Evolutionary conservation across 495 filamentous ascomycete species (phyloP), one percentile per base, ranked within the genome.

Genomic region (Haplographium delicatum): DNA sequence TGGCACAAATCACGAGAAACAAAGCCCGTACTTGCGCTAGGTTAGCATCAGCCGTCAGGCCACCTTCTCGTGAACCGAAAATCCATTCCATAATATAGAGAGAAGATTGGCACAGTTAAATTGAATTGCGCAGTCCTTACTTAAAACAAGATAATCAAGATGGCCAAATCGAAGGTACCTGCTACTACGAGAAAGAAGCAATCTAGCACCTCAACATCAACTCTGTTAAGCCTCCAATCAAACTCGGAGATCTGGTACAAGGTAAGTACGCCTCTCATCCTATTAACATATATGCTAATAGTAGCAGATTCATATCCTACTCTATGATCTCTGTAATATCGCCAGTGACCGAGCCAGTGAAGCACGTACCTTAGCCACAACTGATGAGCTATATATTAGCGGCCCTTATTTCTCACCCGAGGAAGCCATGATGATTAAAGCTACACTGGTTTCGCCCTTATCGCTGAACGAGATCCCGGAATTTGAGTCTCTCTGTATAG

Each of bases 331-430:
- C 45, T 50, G 46, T 28, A 55, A 55, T 33, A 37, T 50, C 22
- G 22, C 45, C 30, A 50, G 37, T 30, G 46, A 60, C 26, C 53
- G 25, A 10, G 24, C 40, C 10, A 42, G 58, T 5, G 53, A 60
- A 42, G 45, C 51, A 38, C 60, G 64, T 15, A 39, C 61, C 13
- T 45, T 53, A 24, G 42, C 49, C 19, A 65, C 62, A 19, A 62
- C 54, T 25, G 50, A 63, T 42, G 60, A 58, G 35, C 47, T 65
- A 9, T 65, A 67, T 44, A 63, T 67, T 46, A 62, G 60, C 46
- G 33, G 15, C 34, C 62, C 62, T 20, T 66, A 66, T 33, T 63
- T 67, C 39, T 49, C 58, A 24, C 24, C 48, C 11, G 31, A 30
- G 9, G 60, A 67, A 53, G 60, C 62, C 15, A 47, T 18, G 9